Evolutionary conservation across 176 grass and related monocot species (phyloP), one percentile per base, ranked within the genome.

Genomic region (Musa acuminata): DNA sequence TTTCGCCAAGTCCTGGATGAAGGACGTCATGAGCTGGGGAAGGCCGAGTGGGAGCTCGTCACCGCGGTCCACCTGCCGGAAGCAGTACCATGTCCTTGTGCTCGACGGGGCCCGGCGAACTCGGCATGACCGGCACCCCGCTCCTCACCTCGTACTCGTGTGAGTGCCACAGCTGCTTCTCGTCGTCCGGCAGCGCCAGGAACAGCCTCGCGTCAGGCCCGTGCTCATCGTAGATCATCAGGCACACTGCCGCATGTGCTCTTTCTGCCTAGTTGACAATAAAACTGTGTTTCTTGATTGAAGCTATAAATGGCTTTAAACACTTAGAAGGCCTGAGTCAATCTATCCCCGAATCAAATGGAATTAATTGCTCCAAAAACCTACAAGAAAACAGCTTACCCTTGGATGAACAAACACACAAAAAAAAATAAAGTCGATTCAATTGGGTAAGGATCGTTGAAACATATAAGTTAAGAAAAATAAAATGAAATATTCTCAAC

Each of bases 141-240:
- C 89, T 64, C 70, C 78, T 83, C 8, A 96, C 93, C 93, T 96
- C 89, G 77, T 84, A 96, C 85, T 96, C 89, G 73, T 96, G 89
- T 8, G 85, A 75, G 87, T 96, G 93, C 89, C 89, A 96, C 81
- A 96, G 83, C 25, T 76, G 89, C 85, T 90, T 96, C 87, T 96
- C 89, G 0, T 58, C 89, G 80, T 92, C 93, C 14, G 93, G 87
- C 4, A 96, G 80, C 20, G 85, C 77, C 53, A 96, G 87, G 82
- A 96, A 92, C 2, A 92, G 88, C 20, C 85, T 70, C 14, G 85
- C 85, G 19, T 69, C 87, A 14, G 84, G 82, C 16, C 76, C 83
- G 2, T 85, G 80, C 0, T 81, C 76, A 79, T 96, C 93, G 71
- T 88, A 96, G 83, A 92, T 51, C 25, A 26, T 1, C 60, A 92